Base-by-base conservation (phyloP, 177 flowering plant species). In the Vitis hybrid region DNA sequence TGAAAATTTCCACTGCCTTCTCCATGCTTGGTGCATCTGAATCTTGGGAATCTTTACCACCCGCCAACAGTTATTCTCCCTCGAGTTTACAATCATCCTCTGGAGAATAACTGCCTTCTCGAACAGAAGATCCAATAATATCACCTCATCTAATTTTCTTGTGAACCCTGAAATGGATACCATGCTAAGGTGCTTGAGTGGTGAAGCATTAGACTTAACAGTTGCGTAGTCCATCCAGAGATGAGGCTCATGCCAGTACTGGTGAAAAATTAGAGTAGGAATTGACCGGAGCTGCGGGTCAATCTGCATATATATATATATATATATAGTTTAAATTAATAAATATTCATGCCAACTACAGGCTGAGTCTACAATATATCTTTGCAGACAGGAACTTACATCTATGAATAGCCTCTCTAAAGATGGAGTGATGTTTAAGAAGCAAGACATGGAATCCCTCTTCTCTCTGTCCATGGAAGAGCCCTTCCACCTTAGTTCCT, bases 201-300 rank as follows among this genome's bases (percentile, higher is more conserved):
- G 58, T n/a, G 24, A 30, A n/a, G 71, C 68, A 17, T 27, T 30
- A 14, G 18, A 9, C 14, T 49, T 68, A 56, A 68, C 63, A 24
- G 58, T 27, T 50, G 57, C 52, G 35, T 64, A 68, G 52, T 74
- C 77, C 64, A 48, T 63, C 72, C 71, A 73, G 12, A 67, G 52
- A 35, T 73, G 76, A 48, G 72, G 76, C 66, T 73, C 76, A 18
- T 73, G 76, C 76, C 72, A 73, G 66, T 40, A 56, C 17, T 68
- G 64, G 59, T 69, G 60, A 32, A 56, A 19, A 9, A 48, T 17
- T 57, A 68, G 77, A 49, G 50, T n/a, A 6, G 17, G 30, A 40
- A 74, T 15, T 8, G 57, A 15, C 11, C n/a, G 63, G 52, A 21
- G 46, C 3, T 35, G 12, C 9, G 18, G 50, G 18, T 74, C 64